phyloP scores from a whole-genome alignment of 2,329 filamentous ascomycete species.

The Zymoseptoria pseudotritici region DNA sequence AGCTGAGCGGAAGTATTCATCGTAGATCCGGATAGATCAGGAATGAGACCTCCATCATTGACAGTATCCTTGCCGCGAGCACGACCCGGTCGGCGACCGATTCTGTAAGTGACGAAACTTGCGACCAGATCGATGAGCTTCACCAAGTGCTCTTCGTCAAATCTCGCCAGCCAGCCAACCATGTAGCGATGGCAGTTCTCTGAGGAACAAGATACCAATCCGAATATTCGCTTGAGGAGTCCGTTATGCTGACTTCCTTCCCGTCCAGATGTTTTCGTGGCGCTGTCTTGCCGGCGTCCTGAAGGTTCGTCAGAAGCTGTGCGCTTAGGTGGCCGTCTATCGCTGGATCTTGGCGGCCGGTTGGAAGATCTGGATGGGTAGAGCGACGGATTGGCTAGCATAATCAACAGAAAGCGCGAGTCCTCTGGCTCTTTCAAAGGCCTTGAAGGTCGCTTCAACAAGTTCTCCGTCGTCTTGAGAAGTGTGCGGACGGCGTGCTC shows the following conservation, averaged over 20 bases:
- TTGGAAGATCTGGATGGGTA: conserved; percentile 35
- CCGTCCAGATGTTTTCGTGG: conserved; percentile 25
- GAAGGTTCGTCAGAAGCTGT: conserved; percentile 13
- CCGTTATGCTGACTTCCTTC: conserved; percentile 65
- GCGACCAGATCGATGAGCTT: conserved; percentile 68
- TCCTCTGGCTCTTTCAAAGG: conserved; percentile 61
- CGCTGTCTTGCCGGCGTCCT: conserved; percentile 12
- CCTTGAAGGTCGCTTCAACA: conserved; percentile 72
- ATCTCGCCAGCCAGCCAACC: conserved; percentile 69
- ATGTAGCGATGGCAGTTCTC: conserved; percentile 69
- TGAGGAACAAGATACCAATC: conserved; percentile 68
- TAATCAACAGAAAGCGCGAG: conserved; percentile 68
- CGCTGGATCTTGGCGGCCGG: background rate
- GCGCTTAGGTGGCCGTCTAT: conserved; percentile 4
- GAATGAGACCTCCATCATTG: conserved; percentile 60
- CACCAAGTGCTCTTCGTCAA: conserved; percentile 60
- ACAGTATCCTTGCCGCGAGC: conserved; percentile 51
- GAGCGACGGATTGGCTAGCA: conserved; percentile 72
- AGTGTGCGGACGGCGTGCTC: conserved; percentile 62
- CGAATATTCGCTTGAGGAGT: conserved; percentile 77
- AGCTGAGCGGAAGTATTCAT: conserved; percentile 59
- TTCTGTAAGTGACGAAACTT: conserved; percentile 72
- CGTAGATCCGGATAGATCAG: conserved; percentile 60
- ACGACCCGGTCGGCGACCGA: conserved; percentile 64
- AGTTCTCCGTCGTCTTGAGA: conserved; percentile 68